Conservation (phyloP, 495 filamentous ascomycete species). For the Saxispiralis lemnorum region DNA sequence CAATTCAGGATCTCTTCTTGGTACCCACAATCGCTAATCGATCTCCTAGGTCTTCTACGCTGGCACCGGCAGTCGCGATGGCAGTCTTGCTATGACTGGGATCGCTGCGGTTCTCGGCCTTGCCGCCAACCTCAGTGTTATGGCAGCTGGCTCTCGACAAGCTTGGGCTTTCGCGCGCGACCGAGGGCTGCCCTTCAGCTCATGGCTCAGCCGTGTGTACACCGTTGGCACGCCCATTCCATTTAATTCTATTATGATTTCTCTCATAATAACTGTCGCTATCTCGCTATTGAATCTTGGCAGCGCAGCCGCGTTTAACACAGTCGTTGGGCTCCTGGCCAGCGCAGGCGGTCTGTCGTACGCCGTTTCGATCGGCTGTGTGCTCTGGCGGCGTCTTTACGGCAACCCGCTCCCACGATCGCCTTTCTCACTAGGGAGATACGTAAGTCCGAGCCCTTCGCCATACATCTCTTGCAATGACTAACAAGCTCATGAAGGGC, state of each 20-base stretch:
- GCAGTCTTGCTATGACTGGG: conserved; percentile 9
- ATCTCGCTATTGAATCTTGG: conserved; percentile 31
- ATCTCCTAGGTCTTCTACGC: conserved; percentile 9
- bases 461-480: too few species aligned
- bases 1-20: not conserved
- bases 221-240: conserved; percentile 4
- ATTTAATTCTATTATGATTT: conserved; percentile 2
- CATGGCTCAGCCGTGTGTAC: not conserved
- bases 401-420: not conserved
- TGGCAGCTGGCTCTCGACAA: conserved; percentile 11
- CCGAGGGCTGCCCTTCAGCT: conserved; percentile 8
- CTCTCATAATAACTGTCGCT: conserved; percentile 20
- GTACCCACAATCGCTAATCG: not conserved
- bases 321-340: conserved; percentile 26
- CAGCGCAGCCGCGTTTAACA: conserved; percentile 30
- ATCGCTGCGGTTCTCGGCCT: conserved; percentile 3
- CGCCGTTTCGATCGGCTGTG: conserved; percentile 2
- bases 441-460: too few species aligned
- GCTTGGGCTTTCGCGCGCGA: conserved; percentile 12
- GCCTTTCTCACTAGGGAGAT: conserved; percentile 3
- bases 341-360: conserved; percentile 6
- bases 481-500: not conserved
- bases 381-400: conserved; percentile 4
- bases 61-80: conserved; percentile 14
- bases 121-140: not conserved